A percentile compares a stretch with the other conserved stretches of the same genome.
Evolutionary conservation across 2,329 filamentous ascomycete species (phyloP).

Genomic region (Aureobasidium sp.): DNA sequence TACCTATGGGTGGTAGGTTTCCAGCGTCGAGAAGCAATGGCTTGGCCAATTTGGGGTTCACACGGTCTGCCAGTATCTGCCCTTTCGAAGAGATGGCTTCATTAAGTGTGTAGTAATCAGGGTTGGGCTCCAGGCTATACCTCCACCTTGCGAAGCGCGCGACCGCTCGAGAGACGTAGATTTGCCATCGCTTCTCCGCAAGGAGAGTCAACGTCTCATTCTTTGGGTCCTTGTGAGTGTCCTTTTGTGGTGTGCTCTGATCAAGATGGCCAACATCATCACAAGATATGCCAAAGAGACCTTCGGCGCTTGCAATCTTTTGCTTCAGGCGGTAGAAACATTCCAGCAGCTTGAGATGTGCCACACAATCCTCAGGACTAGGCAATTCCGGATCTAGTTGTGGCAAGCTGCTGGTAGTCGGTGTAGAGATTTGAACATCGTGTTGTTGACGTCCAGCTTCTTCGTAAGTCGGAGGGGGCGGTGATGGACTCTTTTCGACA

Average conservation of each 20-base stretch:
- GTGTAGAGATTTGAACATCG: constrained; percentile 21
- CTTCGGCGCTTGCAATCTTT: constrained; percentile 58
- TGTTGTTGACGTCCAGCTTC: constrained; percentile 18
- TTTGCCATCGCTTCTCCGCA: constrained; percentile 65
- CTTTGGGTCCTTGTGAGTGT: constrained; percentile 29
- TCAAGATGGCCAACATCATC: constrained; percentile 16
- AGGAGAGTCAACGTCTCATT: constrained; percentile 43
- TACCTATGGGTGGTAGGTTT: constrained; percentile 55
- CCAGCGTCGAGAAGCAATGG: constrained; percentile 25
- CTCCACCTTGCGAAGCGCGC: constrained; percentile 65
- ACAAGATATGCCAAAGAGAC: constrained; percentile 51
- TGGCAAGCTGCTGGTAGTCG: constrained; percentile 24
- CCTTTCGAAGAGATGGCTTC: not conserved
- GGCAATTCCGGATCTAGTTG: not conserved
- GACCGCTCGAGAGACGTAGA: constrained; percentile 62
- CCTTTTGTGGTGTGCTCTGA: not conserved
- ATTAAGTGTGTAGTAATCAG: not conserved
- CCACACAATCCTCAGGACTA: constrained; percentile 53
- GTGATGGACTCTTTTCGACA: constrained; percentile 14
- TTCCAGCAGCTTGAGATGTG: constrained; percentile 66
- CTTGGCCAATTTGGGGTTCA: not conserved
- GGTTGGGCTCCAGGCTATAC: constrained; percentile 31
- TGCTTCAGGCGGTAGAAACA: constrained; percentile 62
- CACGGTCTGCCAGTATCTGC: not conserved
- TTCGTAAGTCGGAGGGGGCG: constrained; percentile 20